These are phyloP conservation scores for Zoysia japonica DNA, from an alignment of 176 grass and related monocot species.

Conservation along the genomic window DNA sequence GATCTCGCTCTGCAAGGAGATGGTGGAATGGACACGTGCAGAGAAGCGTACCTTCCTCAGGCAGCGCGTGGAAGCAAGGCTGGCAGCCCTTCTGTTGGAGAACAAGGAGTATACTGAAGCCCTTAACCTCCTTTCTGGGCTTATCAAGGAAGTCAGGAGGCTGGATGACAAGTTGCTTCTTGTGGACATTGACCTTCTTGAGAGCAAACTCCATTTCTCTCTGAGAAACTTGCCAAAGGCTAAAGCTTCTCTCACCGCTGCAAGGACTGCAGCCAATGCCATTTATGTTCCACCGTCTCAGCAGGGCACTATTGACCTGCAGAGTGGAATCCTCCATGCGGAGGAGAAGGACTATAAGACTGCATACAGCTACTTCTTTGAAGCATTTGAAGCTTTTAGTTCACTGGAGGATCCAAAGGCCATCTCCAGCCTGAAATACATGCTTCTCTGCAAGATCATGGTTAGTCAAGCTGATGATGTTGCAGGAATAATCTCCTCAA, in stretches of 20 bases:
- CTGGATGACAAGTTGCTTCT: slow-evolving; percentile 83
- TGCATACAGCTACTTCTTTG: slow-evolving; percentile 89
- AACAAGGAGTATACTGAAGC: slow-evolving; percentile 76
- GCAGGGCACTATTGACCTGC: slow-evolving; percentile 82
- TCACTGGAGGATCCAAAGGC: slow-evolving; percentile 65
- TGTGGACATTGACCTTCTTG: slow-evolving; percentile 85
- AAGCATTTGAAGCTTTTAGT: slow-evolving; percentile 84
- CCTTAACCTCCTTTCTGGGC: slow-evolving; percentile 62
- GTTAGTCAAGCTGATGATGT: slow-evolving; percentile 75
- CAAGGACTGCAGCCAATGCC: slow-evolving; percentile 81
- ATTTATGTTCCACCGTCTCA: slow-evolving; percentile 82
- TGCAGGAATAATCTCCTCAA: slow-evolving; percentile 66
- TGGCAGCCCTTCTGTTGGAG: slow-evolving; percentile 75
- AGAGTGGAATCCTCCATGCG: slow-evolving; percentile 79
- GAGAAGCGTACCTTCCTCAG: slow-evolving; percentile 88
- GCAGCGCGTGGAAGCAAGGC: slow-evolving; percentile 81
- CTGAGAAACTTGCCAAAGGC: slow-evolving; percentile 82
- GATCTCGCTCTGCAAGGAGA: slow-evolving; percentile 81
- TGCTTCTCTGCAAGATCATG: slow-evolving; percentile 88
- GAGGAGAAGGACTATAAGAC: slow-evolving; percentile 96
- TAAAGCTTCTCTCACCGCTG: slow-evolving; percentile 79
- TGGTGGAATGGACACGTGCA: slow-evolving; percentile 79
- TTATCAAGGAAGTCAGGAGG: slow-evolving; percentile 92
- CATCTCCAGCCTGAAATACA: slow-evolving; percentile 74
- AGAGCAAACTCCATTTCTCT: slow-evolving; percentile 92